phyloP scores from a whole-genome alignment of 2,329 filamentous ascomycete genomes.

The Microsporum audouinii region DNA sequence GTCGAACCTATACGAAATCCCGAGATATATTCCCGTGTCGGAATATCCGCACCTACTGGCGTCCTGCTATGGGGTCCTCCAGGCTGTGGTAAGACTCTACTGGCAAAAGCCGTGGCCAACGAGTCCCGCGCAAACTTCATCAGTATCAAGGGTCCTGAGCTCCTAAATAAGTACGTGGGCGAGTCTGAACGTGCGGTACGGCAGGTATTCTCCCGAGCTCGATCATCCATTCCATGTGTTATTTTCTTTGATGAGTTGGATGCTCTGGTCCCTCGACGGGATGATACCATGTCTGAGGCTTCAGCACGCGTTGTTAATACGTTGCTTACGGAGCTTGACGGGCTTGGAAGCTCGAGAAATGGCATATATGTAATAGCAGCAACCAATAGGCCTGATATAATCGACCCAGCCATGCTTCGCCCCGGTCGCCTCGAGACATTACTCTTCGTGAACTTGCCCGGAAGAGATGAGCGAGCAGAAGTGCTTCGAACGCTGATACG shows the following conservation, averaged over 20 bases:
- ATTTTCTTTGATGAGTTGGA: constrained; percentile 98
- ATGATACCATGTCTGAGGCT: constrained; percentile 66
- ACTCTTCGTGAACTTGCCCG: constrained; percentile 82
- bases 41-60: constrained; percentile 70
- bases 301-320: constrained; percentile 88
- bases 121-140: constrained; percentile 97
- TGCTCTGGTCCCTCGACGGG: constrained; percentile 74
- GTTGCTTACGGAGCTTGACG: constrained; percentile 85
- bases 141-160: constrained; percentile 87
- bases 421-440: constrained; percentile 78
- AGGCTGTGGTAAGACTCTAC: constrained; percentile 89
- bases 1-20: constrained; percentile 81
- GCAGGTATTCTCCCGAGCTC: constrained; percentile 79
- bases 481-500: constrained; percentile 60
- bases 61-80: constrained; percentile 94
- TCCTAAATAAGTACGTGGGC: constrained; percentile 95
- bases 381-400: constrained; percentile 91
- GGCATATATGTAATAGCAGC: constrained; percentile 93
- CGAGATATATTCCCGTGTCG: constrained; percentile 61
- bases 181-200: constrained; percentile 89
- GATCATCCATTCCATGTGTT: constrained; percentile 78
- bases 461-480: constrained; percentile 65
- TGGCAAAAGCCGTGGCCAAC: constrained; percentile 92
- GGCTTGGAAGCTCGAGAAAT: constrained; percentile 57
- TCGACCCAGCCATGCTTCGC: constrained; percentile 87